Conservation (phyloP, 1,139 yeast genomes). For the Entelexis sorbosivorans region DNA sequence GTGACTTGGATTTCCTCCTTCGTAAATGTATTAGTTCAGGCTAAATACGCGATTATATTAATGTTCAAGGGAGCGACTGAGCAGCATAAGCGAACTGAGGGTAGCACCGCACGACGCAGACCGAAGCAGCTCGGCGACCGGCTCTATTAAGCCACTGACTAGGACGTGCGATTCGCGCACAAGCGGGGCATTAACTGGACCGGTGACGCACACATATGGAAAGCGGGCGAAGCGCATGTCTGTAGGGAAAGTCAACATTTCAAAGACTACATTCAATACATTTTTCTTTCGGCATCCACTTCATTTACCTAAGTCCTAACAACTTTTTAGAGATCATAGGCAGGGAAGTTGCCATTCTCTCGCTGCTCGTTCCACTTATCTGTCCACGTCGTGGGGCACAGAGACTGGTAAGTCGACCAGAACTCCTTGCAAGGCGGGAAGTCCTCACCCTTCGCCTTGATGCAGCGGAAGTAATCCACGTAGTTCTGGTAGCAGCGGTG, state of each 20-base stretch:
- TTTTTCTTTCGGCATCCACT: not conserved
- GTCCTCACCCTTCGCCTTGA: slow-evolving; percentile 93
- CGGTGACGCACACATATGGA: no score
- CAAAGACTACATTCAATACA: not conserved
- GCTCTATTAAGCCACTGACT: no score
- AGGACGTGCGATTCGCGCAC: no score
- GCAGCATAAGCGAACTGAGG: no score
- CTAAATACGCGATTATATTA: no score
- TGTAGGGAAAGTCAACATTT: not conserved
- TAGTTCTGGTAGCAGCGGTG: slow-evolving; percentile 97
- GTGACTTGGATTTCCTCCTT: slow-evolving; percentile 8
- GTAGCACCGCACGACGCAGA: no score
- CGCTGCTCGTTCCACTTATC: slow-evolving; percentile 97
- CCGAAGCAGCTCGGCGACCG: no score
- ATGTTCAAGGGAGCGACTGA: no score
- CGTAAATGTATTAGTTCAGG: no score
- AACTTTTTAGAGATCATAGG: slow-evolving; percentile 33
- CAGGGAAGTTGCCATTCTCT: slow-evolving; percentile 58
- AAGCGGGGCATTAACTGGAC: no score
- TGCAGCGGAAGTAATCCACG: slow-evolving; percentile 96
- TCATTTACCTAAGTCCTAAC: not conserved
- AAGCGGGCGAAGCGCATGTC: no score
- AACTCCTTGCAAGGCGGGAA: slow-evolving; percentile 95
- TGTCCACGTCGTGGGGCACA: slow-evolving; percentile 89
- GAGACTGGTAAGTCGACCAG: slow-evolving; percentile 77